phyloP scores from a whole-genome alignment of 345 rosid species.

The Mallotus nudiflorus region DNA sequence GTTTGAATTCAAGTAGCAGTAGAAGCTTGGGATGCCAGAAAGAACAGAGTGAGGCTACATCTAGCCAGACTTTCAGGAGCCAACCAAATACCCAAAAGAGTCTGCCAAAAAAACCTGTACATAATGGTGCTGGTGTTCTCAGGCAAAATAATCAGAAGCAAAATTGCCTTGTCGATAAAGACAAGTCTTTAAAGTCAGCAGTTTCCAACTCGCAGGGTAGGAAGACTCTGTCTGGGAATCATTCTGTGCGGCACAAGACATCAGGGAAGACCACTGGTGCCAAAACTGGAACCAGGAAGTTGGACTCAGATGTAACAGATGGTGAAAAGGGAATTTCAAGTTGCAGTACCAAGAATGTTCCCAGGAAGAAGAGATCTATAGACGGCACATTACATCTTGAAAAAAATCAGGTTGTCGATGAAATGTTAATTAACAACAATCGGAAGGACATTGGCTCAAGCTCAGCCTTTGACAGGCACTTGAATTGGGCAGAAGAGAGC shows the following conservation, averaged over 20 bases:
- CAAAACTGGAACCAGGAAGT: constrained; percentile 59
- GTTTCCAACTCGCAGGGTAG: constrained; percentile 42
- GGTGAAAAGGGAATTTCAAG: constrained; percentile 41
- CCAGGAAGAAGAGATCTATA: constrained; percentile 69
- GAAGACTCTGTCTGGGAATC: constrained; percentile 38
- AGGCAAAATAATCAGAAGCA: constrained; percentile 93
- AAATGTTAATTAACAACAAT: constrained; percentile 29
- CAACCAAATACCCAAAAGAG: constrained; percentile 53
- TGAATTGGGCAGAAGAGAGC: constrained; percentile 54
- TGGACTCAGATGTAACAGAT: constrained; percentile 37
- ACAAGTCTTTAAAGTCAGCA: constrained; percentile 44
- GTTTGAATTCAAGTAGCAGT: constrained; percentile 40
- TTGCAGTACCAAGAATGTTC: constrained; percentile 36
- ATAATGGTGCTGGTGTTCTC: constrained; percentile 54
- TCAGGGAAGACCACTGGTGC: constrained; percentile 39
- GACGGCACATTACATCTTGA: constrained; percentile 44
- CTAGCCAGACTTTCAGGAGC: constrained; percentile 55
- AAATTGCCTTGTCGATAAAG: constrained; percentile 50
- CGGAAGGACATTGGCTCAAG: constrained; percentile 36
- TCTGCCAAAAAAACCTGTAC: constrained; percentile 46
- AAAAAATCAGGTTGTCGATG: constrained; percentile 41
- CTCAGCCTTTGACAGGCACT: constrained; percentile 34
- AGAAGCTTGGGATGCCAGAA: constrained; percentile 41
- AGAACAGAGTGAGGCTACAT: constrained; percentile 53
- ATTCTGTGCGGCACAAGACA: constrained; percentile 39